phyloP scores from a whole-genome alignment of 371 early-diverging fungal species.

The Haplosporangium sp. region DNA sequence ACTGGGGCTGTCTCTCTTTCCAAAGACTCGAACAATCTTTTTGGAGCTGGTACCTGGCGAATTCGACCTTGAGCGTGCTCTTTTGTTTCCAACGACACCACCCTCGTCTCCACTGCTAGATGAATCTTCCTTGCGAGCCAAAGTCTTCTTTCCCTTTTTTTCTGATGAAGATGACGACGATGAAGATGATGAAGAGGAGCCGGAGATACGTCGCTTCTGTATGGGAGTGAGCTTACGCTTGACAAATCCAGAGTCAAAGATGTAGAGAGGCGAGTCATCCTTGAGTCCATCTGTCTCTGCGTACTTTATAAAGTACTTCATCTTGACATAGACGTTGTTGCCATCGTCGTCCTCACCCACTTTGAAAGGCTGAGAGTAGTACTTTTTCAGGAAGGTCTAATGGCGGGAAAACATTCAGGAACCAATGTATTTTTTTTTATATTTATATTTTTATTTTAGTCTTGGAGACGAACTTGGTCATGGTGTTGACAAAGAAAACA shows the following conservation, averaged over 20 bases:
- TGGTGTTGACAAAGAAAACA: neutral
- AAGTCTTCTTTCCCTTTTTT: constrained; percentile 7
- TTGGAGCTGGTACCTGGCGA: constrained; percentile 27
- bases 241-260: constrained; percentile 79
- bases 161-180: constrained; percentile 42
- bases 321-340: constrained; percentile 74
- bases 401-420: too few species aligned
- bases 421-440: too few species aligned
- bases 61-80: constrained; percentile 37
- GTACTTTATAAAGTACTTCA: constrained; percentile 79
- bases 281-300: constrained; percentile 62
- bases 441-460: too few species aligned
- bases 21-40: constrained; percentile 40
- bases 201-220: constrained; percentile 45
- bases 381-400: constrained; percentile 64
- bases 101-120: constrained; percentile 23
- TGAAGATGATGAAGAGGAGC: constrained; percentile 41
- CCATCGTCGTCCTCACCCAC: constrained; percentile 86
- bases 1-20: constrained; percentile 21
- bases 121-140: neutral
- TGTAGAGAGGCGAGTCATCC: constrained; percentile 88
- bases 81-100: constrained; percentile 25
- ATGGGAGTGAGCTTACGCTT: constrained; percentile 52
- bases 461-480: neutral
- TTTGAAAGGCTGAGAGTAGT: constrained; percentile 76